Evolutionary conservation across 2,329 filamentous ascomycete species (phyloP), one percentile per base, ranked within the genome.

Genomic region (Ophiocordyceps robertsii): DNA sequence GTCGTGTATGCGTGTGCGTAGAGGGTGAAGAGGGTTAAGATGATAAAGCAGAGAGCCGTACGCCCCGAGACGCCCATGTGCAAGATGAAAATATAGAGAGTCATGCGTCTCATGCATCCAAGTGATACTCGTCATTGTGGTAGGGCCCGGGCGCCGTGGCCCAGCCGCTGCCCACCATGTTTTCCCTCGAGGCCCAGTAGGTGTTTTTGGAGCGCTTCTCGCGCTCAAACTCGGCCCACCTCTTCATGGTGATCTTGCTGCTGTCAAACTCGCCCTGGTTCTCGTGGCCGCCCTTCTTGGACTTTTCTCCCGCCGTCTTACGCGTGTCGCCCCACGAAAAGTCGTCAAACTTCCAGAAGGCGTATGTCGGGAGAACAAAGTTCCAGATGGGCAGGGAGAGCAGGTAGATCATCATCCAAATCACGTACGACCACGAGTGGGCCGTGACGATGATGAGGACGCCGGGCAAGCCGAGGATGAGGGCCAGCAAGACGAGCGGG

Each of bases 301-400:
- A 82, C 67, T 84, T 86, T 57, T 95, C 90, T 27, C 89, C 89
- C 0, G 82, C 85, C 35, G 90, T 95, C 76, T 96, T 94, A 47
- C 92, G 80, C 43, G 92, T 98, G 49, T 98, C 93, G 56, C 92
- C 92, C 92, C 92, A 98, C 44, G 85, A 94, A 71, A 98, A 98
- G 68, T 98, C 92, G 61, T 98, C 92, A 60, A 98, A 98, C 67
- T 98, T 96, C 92, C 92, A 98, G 71, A 90, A 98, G 3, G 92
- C 84, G 59, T 98, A 98, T 8, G 78, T 77, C 0, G 92, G 92
- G 9, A 98, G 78, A 32, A 98, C 73, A 60, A 98, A 95, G 64
- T 98, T 98, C 92, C 92, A 98, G 44, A 98, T 75, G 1, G 93
- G 93, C 2, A 98, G 77, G 1, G 92, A 95, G 38, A 89, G 42